Evolutionary conservation across 768 basidiomycete species (phyloP).

Genomic region (Lactifluus piperatus): DNA sequence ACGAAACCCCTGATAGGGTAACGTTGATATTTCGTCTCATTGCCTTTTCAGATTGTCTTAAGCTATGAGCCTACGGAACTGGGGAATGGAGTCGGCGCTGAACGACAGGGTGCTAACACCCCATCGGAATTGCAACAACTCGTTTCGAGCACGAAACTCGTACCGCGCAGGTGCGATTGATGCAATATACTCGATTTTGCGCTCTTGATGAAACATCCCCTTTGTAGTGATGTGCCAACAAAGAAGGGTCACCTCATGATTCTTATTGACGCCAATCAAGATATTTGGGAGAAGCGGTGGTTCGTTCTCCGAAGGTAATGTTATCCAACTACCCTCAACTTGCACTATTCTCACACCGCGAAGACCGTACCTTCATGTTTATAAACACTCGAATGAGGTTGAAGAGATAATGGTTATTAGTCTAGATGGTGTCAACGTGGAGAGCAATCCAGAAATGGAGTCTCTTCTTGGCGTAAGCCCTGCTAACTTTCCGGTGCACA

Average conservation of each 20-base stretch:
- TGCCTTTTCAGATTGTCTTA: conserved; percentile 56
- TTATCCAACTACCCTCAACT: neutral
- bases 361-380: conserved; percentile 88
- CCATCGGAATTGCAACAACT: conserved; percentile 53
- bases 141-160: conserved; percentile 61
- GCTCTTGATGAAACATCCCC: conserved; percentile 1
- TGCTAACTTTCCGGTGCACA: neutral
- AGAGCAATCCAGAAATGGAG: conserved; percentile 82
- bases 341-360: neutral
- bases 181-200: neutral
- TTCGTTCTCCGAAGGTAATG: conserved; percentile 76
- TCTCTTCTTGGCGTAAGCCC: conserved; percentile 56
- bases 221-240: conserved; percentile 61
- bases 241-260: conserved; percentile 81
- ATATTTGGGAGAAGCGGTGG: conserved; percentile 78
- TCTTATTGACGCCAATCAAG: conserved; percentile 69
- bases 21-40: conserved; percentile 12
- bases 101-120: conserved; percentile 30
- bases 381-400: conserved; percentile 72
- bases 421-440: conserved; percentile 75
- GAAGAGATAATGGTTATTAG: conserved; percentile 81
- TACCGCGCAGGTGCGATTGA: conserved; percentile 56
- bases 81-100: conserved; percentile 35
- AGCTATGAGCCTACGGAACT: conserved; percentile 59
- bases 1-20: conserved; percentile 18